These are phyloP conservation scores for Intubia oerlemansii DNA, from an alignment of 2,329 filamentous ascomycete species.

Conservation along the genomic window DNA sequence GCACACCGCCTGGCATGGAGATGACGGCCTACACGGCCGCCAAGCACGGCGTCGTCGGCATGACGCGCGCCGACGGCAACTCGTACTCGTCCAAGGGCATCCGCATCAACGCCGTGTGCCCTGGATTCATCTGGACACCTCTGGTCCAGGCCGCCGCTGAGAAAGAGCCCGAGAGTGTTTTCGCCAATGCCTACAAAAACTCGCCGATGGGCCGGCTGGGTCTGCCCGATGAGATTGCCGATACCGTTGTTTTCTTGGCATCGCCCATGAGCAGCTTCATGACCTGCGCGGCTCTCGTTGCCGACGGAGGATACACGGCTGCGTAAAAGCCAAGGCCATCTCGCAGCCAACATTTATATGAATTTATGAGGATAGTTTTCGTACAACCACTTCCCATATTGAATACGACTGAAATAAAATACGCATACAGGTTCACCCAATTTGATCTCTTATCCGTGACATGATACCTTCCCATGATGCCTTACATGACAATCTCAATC, in stretches of 20 bases:
- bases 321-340: conserved; percentile 1
- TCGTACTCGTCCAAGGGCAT: conserved; percentile 28
- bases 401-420: no score
- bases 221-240: conserved; percentile 28
- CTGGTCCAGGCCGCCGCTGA: conserved; percentile 8
- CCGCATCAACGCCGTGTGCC: conserved; percentile 39
- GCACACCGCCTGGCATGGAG: conserved; percentile 13
- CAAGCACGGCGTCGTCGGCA: conserved; percentile 31
- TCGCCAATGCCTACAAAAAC: conserved; percentile 18
- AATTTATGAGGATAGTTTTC: no score
- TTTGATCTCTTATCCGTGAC: no score
- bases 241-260: conserved; percentile 27
- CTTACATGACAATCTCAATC: no score
- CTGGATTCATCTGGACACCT: conserved; percentile 13
- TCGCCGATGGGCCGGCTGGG: conserved; percentile 26
- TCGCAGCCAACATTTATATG: no score
- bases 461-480: no score
- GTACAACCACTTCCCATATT: no score
- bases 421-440: no score
- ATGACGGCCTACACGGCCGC: conserved; percentile 26
- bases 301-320: conserved; percentile 22
- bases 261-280: conserved; percentile 31
- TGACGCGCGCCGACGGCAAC: conserved; percentile 31
- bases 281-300: conserved; percentile 23
- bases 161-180: conserved; percentile 9